These are phyloP conservation scores for Pythium phragmiticola DNA, from an alignment of 352 stramenopile genomes.

Conservation along the genomic window DNA sequence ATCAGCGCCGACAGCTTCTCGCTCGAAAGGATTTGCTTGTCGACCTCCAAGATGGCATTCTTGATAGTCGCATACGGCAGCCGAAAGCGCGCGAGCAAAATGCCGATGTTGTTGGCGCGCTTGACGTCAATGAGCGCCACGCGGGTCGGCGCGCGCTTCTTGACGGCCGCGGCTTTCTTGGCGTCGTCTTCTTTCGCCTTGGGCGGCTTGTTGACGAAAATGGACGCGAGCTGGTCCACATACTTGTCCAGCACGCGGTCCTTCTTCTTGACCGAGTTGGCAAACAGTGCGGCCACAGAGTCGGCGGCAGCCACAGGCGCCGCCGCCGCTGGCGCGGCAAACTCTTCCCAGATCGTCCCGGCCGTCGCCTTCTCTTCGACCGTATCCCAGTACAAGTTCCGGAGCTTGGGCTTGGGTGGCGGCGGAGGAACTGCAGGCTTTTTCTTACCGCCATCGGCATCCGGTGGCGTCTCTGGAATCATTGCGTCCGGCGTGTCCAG, in stretches of 20 bases:
- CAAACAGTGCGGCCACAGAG: conserved; percentile 43
- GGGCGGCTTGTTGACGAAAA: conserved; percentile 81
- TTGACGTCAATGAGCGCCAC: conserved; percentile 83
- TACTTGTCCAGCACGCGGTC: conserved; percentile 64
- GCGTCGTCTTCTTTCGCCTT: conserved; percentile 55
- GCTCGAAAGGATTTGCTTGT: conserved; percentile 73
- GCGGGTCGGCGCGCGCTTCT: conserved; percentile 63
- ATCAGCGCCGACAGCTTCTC: conserved; percentile 73
- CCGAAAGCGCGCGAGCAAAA: conserved; percentile 84
- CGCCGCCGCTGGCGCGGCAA: conserved; percentile 20
- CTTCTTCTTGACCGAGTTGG: conserved; percentile 29
- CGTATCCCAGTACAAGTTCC: conserved; percentile 83
- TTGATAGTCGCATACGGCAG: conserved; percentile 78
- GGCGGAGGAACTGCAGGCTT: conserved; percentile 33
- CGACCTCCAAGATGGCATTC: conserved; percentile 71
- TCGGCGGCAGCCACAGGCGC: conserved; percentile 7
- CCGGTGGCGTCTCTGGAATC: conserved; percentile 47
- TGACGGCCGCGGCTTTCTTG: conserved; percentile 32
- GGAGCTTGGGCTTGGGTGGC: conserved; percentile 76
- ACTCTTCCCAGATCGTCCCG: conserved; percentile 79
- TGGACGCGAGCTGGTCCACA: conserved; percentile 59
- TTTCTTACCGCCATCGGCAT: conserved; percentile 21
- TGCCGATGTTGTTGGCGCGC: conserved; percentile 85
- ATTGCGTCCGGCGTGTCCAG: conserved; percentile 80
- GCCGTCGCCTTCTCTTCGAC: conserved; percentile 48